Base-by-base conservation (phyloP, 495 filamentous ascomycete genomes). In the Hyaloscypha bicolor region DNA sequence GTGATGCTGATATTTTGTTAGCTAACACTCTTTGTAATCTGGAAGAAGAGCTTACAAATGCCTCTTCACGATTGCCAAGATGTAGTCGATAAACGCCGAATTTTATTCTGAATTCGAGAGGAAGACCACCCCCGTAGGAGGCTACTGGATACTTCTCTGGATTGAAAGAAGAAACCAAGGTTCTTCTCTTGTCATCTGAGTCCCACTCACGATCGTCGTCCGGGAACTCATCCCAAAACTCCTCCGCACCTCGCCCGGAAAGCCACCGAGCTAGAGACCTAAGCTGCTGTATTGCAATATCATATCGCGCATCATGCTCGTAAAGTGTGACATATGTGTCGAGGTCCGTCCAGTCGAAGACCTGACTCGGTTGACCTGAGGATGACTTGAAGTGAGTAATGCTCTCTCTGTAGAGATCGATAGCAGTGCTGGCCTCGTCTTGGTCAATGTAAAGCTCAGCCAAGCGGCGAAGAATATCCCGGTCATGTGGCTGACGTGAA, bases 181-280 rank as follows among this genome's bases (percentile, higher is more conserved):
- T 45, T 48, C 93, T 85, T 35, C 91, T 88, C 3, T 82, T 81
- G 78, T 94, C 86, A 32, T 87, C 84, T 4, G 84, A 69, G 73
- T 99, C 95, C 91, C 93, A 99, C 80, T 99, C 95, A 64, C 93
- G 85, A 76, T 99, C 95, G 73, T 98, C 93, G 8, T 86, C 81
- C 9, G 82, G 75, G 68, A 86, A 83, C n/a, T 83, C 73, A 62
- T 97, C 90, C 95, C 95, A 99, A 71, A 87, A 93, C 14, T 63
- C 73, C 72, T 98, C 96, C 19, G 83, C 79, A 37, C 81, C 79
- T 31, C 95, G 88, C 25, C 92, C 91, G 35, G 96, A 79, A 31
- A 97, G 79, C 93, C 94, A 97, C 57, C 95, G 82, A 31, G 89
- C 84, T 5, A 97, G 72, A 16, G 79, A 78, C 74, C 90, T 94